These are phyloP conservation scores for Aspergillus felis DNA, from an alignment of 2,329 filamentous ascomycete genomes.

Conservation along the genomic window DNA sequence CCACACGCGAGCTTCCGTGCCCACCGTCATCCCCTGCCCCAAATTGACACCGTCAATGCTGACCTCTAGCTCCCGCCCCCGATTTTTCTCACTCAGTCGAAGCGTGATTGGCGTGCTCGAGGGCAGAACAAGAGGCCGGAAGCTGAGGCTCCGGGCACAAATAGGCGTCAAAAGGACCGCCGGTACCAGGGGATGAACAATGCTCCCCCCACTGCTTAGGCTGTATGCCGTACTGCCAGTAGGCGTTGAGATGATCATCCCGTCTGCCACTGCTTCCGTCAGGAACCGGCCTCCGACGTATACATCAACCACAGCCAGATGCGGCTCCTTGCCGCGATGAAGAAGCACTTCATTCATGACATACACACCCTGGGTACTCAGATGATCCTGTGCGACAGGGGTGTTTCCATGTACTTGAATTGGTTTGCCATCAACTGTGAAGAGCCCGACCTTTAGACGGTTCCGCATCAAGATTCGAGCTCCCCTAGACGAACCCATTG, in stretches of 20 bases:
- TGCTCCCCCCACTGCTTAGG: conserved; percentile 85
- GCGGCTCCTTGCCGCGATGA: conserved; percentile 83
- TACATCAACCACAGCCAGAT: conserved; percentile 87
- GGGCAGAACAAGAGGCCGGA: conserved; percentile 84
- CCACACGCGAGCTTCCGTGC: conserved; percentile 82
- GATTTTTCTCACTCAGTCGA: conserved; percentile 74
- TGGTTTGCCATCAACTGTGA: conserved; percentile 59
- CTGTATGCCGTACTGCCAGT: conserved; percentile 96
- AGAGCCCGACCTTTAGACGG: conserved; percentile 80
- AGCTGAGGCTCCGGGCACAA: conserved; percentile 85
- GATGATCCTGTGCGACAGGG: conserved; percentile 22
- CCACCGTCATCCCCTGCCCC: conserved; percentile 63
- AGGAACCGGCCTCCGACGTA: conserved; percentile 84
- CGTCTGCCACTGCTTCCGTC: conserved; percentile 91
- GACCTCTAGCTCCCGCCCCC: conserved; percentile 71
- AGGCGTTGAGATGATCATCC: conserved; percentile 88
- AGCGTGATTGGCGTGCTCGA: conserved; percentile 80
- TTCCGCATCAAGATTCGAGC: conserved; percentile 84
- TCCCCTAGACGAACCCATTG: conserved; percentile 68
- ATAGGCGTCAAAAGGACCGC: conserved; percentile 90
- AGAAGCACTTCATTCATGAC: conserved; percentile 96
- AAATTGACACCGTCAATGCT: conserved; percentile 71
- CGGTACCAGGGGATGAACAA: conserved; percentile 88
- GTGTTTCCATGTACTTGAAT: conserved; percentile 49
- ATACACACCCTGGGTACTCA: conserved; percentile 48